phyloP scores from a whole-genome alignment of 352 stramenopile species.

The Phytopythium sindhum region DNA sequence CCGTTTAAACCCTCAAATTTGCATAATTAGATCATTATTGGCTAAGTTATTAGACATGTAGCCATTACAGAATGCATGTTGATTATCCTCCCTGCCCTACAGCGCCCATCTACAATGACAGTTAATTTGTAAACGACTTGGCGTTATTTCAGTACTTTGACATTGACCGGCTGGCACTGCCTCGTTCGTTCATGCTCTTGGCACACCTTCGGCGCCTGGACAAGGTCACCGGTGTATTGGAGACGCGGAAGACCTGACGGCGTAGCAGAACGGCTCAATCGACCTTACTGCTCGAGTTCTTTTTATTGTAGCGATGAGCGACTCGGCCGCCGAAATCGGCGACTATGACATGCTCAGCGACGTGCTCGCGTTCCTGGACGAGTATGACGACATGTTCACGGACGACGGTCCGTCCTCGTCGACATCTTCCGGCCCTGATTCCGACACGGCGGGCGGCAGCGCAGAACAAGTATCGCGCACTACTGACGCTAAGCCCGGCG shows the following conservation, averaged over 20 bases:
- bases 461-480: no score
- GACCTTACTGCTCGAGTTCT: neutral
- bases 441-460: neutral
- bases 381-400: neutral
- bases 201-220: no score
- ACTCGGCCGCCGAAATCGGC: neutral
- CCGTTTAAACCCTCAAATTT: neutral
- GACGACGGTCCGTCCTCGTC: neutral
- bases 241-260: no score
- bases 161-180: no score
- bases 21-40: neutral
- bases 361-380: constrained; percentile 5
- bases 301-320: neutral
- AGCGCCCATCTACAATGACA: no score
- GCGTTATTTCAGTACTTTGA: no score
- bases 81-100: neutral
- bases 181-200: no score
- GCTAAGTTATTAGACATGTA: neutral
- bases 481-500: neutral
- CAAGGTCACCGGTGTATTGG: no score
- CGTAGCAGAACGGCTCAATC: neutral
- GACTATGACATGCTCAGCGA: neutral
- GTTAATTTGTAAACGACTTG: no score
- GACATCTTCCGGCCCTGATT: neutral
- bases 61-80: neutral